Base-by-base conservation (phyloP, 176 grass and related monocot genomes). In the Triticum urartu region DNA sequence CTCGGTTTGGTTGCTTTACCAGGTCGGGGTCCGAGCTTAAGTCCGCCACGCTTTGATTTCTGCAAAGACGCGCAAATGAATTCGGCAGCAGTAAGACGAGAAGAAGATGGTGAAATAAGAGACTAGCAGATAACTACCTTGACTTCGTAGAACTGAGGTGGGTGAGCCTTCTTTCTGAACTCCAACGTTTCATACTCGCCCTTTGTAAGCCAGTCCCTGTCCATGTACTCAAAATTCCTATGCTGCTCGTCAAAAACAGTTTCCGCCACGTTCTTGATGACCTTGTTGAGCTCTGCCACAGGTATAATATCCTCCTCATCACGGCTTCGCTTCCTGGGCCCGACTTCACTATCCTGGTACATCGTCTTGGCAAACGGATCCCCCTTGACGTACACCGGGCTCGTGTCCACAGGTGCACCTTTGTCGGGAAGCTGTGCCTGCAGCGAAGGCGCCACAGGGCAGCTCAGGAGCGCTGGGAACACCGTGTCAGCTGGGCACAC, bases 141-240 rank as follows among this genome's bases (percentile, higher is more conserved):
- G 69, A 72, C 69, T 72, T 72, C 5, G 2, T 22, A 24, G 68
- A 72, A 72, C 68, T 72, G 68, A 72, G 68, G 68, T 72, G 36
- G 38, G 68, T 21, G 18, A 36, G 18, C 35, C 35, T 39, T 71
- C 17, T 5, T 72, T 21, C 36, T 40, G 36, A 72, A 72, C 36
- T 72, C 18, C 36, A 40, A 24, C 36, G 5, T 42, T n/a, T 69
- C 32, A 33, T 11, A 5, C 40, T 72, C 36, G 42, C 69, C 36
- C 20, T 6, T 42, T 39, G 69, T 72, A 22, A 22, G 69, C 48
- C 48, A 52, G 22, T 72, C n/a, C 1, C 40, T 42, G n/a, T 72
- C 69, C 20, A 42, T 5, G 69, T 72, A 72, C 69, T 42, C 36
- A 33, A 71, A 71, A 39, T 9, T 36, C 68, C 68, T 71, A 71